Evolutionary conservation across 148 eudicot species (phyloP), one percentile per base, ranked within the genome.

Genomic region (Camellia granthamiana): DNA sequence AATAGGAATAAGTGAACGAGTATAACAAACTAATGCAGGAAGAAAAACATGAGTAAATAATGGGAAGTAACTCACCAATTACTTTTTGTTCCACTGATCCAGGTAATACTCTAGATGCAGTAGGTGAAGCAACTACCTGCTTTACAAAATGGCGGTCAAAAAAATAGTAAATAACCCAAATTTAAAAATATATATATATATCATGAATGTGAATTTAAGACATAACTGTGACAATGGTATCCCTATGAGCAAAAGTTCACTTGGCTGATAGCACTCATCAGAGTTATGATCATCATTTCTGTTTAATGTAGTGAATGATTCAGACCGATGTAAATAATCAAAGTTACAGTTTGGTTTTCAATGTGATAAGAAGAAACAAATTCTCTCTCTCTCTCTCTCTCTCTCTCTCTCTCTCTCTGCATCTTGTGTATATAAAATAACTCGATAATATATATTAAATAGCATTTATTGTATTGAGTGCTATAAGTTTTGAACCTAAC

Each of bases 51-150:
- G 41, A 63, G 19, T 13, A 67, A 70, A 15, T 2, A 56, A 81
- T 64, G 62, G 52, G 42, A 60, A 72, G 56, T 7, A 63, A 74
- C 84, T 83, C 76, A 88, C 91, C 77, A 18, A 73, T 72, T 43
- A 72, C 9, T 76, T 83, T 86, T 18, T 80, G 83, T 54, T 30
- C 80, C 19, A 63, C 18, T 18, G 84, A 79, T 44, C 81, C 74
- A 60, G 89, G 82, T 56, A 79, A 68, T 61, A 63, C 62, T 83
- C 83, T 79, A 38, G 86, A 77, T 51, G 75, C 67, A 23, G 63
- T 66, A 76, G 72, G 61, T 49, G 76, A 83, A 60, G 78, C 78
- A 84, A 78, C 85, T 63, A 82, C 81, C 88, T 90, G 87, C 71
- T 66, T 62, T 44, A 58, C 52, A 60, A 66, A 47, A 43, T n/a